phyloP scores from a whole-genome alignment of 352 stramenopile genomes.

The Phytophthora meadii region DNA sequence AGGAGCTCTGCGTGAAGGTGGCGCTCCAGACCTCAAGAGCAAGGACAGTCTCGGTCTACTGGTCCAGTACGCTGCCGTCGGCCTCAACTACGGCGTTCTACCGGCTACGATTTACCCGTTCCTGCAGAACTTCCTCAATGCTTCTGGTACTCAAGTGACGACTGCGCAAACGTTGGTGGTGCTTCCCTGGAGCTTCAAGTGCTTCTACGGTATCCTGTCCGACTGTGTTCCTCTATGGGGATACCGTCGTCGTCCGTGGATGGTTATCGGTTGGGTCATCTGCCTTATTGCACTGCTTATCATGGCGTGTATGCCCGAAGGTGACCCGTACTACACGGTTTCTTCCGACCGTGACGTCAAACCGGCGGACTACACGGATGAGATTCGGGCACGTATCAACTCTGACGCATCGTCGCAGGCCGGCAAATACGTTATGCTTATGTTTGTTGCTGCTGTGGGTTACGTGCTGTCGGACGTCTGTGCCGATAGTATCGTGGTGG shows the following conservation, averaged over 20 bases:
- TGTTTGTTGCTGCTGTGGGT: slow-evolving; percentile 58
- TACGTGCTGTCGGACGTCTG: slow-evolving; percentile 72
- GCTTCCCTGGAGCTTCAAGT: slow-evolving; percentile 77
- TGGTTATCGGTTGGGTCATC: slow-evolving; percentile 51
- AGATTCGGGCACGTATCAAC: slow-evolving; percentile 36
- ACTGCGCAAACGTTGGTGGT: slow-evolving; percentile 45
- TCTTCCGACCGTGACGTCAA: slow-evolving; percentile 22
- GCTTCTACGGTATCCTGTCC: slow-evolving; percentile 40
- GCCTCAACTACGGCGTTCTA: slow-evolving; percentile 38
- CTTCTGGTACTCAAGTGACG: slow-evolving; percentile 27
- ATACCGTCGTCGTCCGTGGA: slow-evolving; percentile 34
- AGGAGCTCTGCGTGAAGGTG: slow-evolving; percentile 41
- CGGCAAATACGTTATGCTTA: slow-evolving; percentile 47
- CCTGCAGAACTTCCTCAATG: slow-evolving; percentile 53
- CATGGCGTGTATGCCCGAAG: slow-evolving; percentile 32
- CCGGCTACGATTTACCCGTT: slow-evolving; percentile 54
- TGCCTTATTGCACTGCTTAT: slow-evolving; percentile 35
- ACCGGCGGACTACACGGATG: slow-evolving; percentile 19
- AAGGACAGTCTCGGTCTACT: slow-evolving; percentile 47
- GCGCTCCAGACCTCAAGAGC: slow-evolving; percentile 32
- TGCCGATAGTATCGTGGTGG: slow-evolving; percentile 53
- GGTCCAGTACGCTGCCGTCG: slow-evolving; percentile 50
- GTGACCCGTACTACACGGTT: slow-evolving; percentile 46
- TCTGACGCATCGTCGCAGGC: slow-evolving; percentile 17
- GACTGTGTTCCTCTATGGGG: slow-evolving; percentile 73